Evolutionary conservation across 2,329 filamentous ascomycete genomes (phyloP), one percentile per base, ranked within the genome.

Genomic region (Scedosporium dehoogii): DNA sequence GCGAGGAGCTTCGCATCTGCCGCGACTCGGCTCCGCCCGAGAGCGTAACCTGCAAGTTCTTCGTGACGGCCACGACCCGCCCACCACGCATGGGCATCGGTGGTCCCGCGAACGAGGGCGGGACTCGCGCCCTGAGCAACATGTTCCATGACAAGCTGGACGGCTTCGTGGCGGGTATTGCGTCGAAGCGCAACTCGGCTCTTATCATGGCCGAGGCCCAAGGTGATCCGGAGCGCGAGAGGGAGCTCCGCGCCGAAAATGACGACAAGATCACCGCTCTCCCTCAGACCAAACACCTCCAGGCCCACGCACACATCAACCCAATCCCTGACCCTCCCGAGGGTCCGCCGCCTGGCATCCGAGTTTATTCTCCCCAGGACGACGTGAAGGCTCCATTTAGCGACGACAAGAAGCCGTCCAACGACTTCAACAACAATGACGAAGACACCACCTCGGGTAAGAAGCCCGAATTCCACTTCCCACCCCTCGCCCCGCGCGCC

Each of bases 31-130:
- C 93, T 9, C 93, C 93, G 1, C 89, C 90, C 0, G 91, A 94
- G 70, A 89, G 90, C 33, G 90, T 97, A 7, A 90, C 90, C 25
- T 97, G 92, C 78, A 92, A 96, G 72, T 97, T 97, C 79, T 97
- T 91, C 75, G 90, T 97, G 67, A 97, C 93, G 0, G 85, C 88
- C 1, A 84, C 91, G 6, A 88, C 89, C 67, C 79, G 87, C 61
- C 68, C 68, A 21, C 63, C 66, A 59, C 61, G 59, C 14, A 29
- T 59, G n/a, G 64, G 63, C 42, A 64, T 62, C 44, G 63, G 59
- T 9, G 61, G 64, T 21, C 65, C 70, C 57, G 69, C 69, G 6
- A 67, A 72, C 51, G 72, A 72, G 48, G 23, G 69, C 44, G 67
- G 62, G 1, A 62, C 65, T 3, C 74, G 87, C 69, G 88, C 87